Evolutionary conservation across 106 monocot species (phyloP), one percentile per base, ranked within the genome.

Genomic region (Alisma plantagoaquatica): DNA sequence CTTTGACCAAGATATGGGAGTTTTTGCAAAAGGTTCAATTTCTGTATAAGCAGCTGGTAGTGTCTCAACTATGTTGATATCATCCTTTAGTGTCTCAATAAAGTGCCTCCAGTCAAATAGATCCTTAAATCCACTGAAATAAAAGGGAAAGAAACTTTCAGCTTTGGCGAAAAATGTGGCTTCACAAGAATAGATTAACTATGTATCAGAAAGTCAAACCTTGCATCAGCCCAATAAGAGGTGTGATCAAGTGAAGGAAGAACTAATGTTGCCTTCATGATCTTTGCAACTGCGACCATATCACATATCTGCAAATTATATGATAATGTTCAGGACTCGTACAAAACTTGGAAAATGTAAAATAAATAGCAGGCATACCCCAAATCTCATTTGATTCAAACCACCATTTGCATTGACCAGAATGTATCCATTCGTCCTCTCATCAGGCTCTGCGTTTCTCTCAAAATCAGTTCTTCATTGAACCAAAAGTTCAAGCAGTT

Each of bases 321-420:
- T 74, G 54, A 38, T 53, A 59, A 31, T 48, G 23, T 45, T 75
- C 31, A 82, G 56, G 63, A 50, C 21, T 41, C 1, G 10, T 27
- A 53, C 20, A 10, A n/a, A 7, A 56, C 21, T 55, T 51, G 14
- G 49, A 60, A 27, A 59, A 18, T 27, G 54, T 42, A 45, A 63
- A n/a, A 46, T 9, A 63, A 68, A 19, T 15, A 75, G 47, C 62
- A 55, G 27, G 51, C 81, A 53, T 25, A 98, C 96, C 88, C 96
- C 96, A 64, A 98, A 98, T 78, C 96, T 73, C 96, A 98, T 98
- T 76, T 98, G 96, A 77, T 98, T 98, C 55, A 98, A 59, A 47
- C 96, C 96, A 69, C 96, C 96, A 77, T 98, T 98, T 49, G 96
- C 96, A 71, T 98, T 98, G 30, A 98, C 72, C 33, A 98, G 59